These are phyloP conservation scores for Gremmenia infestans DNA, from an alignment of 2,329 filamentous ascomycete genomes.

Conservation along the genomic window DNA sequence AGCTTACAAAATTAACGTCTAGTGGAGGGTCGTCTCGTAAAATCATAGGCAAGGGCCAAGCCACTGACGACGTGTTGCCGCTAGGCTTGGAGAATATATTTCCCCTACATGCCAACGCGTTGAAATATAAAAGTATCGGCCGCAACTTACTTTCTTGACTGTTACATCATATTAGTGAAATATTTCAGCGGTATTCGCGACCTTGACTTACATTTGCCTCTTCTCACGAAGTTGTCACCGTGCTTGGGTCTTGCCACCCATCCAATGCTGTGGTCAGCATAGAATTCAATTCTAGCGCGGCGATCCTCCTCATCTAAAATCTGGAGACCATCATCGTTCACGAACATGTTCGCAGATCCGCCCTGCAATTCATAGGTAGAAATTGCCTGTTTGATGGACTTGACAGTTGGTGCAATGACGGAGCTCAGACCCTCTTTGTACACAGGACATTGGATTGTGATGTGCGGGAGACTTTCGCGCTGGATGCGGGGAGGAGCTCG, in stretches of 20 bases:
- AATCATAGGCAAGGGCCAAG: background rate
- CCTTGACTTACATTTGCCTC: constrained; percentile 46
- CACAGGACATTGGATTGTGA: constrained; percentile 81
- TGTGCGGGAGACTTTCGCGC: constrained; percentile 55
- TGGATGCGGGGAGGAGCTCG: constrained; percentile 59
- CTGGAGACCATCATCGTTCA: constrained; percentile 72
- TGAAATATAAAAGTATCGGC: background rate
- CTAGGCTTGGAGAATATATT: background rate
- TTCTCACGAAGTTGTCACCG: constrained; percentile 56
- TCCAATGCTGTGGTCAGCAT: constrained; percentile 63
- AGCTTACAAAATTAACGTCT: constrained; percentile 4
- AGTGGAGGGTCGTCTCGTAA: background rate
- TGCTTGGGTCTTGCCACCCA: constrained; percentile 64
- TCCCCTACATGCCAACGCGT: background rate
- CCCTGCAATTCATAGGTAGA: constrained; percentile 73
- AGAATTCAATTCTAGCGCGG: constrained; percentile 60
- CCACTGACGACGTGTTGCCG: constrained; percentile 1
- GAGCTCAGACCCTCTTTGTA: constrained; percentile 76
- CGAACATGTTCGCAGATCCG: constrained; percentile 72
- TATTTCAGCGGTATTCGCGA: background rate
- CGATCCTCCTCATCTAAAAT: constrained; percentile 59
- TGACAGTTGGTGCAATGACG: constrained; percentile 73
- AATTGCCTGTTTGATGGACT: constrained; percentile 72
- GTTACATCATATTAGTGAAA: background rate
- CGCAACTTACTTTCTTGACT: constrained; percentile 36